Percentiles rank a stretch among this genome's conserved stretches.
Evolutionary conservation across 345 rosid species (phyloP).

Genomic region (Excoecaria cochinchinensis): DNA sequence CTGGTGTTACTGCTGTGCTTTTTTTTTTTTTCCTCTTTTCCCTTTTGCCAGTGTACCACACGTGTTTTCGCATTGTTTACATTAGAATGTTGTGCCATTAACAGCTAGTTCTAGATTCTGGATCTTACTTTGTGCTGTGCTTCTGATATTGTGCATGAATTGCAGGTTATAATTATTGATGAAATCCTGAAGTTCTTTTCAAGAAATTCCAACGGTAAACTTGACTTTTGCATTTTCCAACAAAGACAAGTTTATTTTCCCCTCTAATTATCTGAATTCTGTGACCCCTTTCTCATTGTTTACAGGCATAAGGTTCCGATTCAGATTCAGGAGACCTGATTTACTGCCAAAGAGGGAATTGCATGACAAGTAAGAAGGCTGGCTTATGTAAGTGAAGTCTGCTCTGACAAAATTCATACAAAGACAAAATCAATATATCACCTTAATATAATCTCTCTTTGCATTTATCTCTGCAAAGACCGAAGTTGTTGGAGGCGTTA

Average conservation of each 20-base stretch:
- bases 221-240: not conserved
- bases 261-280: not conserved
- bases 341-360: conserved; percentile 73
- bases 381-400: not conserved
- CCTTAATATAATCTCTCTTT: not conserved
- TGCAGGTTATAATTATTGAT: conserved; percentile 88
- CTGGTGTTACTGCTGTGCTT: not conserved
- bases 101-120: not conserved
- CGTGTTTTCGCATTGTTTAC: no score
- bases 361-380: conserved; percentile 53
- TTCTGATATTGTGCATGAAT: not conserved
- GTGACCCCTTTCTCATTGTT: not conserved
- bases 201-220: conserved; percentile 63
- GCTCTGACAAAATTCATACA: not conserved
- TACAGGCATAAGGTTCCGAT: conserved; percentile 70
- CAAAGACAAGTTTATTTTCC: not conserved
- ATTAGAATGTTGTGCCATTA: no score
- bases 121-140: not conserved
- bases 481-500: not conserved
- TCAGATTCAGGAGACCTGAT: conserved; percentile 73
- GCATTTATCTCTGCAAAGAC: not conserved
- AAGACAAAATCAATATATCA: not conserved
- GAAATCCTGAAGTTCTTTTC: conserved; percentile 92
- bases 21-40: not conserved
- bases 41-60: no score